Base-by-base conservation (phyloP, 1,139 yeast species). In the Yamadazyma aaseri region DNA sequence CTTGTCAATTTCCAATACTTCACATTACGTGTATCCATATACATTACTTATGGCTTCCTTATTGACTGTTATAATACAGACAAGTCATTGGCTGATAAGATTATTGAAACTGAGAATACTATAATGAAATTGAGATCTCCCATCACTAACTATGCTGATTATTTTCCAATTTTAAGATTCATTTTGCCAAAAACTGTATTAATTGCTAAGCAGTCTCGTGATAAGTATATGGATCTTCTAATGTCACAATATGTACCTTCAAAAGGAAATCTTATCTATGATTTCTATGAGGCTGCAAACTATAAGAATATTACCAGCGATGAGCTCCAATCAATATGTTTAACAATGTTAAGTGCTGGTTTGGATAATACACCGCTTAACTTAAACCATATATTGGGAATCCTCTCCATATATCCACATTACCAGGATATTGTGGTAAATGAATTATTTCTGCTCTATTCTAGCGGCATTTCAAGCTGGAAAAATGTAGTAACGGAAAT, bases 321-420 rank as follows among this genome's bases (percentile, higher is more conserved):
- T 4, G 87, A 83, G 48, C 55, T 81, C 31, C 69, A 70, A 35
- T 77, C 86, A 31, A 69, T 81, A 6, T 82, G 90, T 50, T 59
- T 84, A 29, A 81, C 92, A 0, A 77, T 83, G 81, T 81, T 84
- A 0, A 81, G 89, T 45, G 92, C 92, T 4, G 94, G 94, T 0
- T 58, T 84, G 21, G 92, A 84, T 50, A 84, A 85, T 40, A 76
- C 83, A 1, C 83, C 90, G 0, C 63, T 82, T 20, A 81, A 76
- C 35, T 60, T 83, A 36, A 73, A 75, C 42, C 78, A 79, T 44
- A 65, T 81, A 10, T 50, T 82, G 41, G 86, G 86, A 1, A 82
- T 79, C 32, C 58, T 84, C 34, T 70, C 83, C 1, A 75, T 71
- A 21, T 67, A 75, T 2, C 34, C 34, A 4, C 41, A 37, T 1